These are phyloP conservation scores for Tubosaeta brunneosetosa DNA, from an alignment of 768 basidiomycete species.

Conservation along the genomic window DNA sequence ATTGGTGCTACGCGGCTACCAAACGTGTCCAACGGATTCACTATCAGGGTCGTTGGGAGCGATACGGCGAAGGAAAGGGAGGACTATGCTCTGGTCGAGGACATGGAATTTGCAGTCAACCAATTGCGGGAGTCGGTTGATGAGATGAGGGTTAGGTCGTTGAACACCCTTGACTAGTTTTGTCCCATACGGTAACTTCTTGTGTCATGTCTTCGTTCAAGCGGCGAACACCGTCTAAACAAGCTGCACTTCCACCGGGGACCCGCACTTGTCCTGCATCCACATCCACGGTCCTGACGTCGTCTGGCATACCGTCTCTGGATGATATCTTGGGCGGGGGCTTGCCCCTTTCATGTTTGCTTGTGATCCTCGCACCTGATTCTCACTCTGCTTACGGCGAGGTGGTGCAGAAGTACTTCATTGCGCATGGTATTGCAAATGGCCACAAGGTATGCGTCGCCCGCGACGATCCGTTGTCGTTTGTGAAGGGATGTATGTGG, in stretches of 20 bases:
- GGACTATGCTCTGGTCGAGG: background rate
- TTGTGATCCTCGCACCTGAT: conserved; percentile 80
- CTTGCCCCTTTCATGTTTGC: conserved; percentile 72
- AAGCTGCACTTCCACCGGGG: conserved; percentile 40
- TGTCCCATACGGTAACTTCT: no score
- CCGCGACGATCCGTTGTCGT: conserved; percentile 49
- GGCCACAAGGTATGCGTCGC: conserved; percentile 69
- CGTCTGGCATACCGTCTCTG: conserved; percentile 87
- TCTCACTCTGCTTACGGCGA: conserved; percentile 80
- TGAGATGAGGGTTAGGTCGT: conserved; percentile 13
- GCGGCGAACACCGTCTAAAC: conserved; percentile 49
- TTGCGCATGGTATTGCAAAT: conserved; percentile 78
- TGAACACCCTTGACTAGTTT: conserved; percentile 28
- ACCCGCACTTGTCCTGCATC: conserved; percentile 58
- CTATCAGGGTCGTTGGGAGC: conserved; percentile 23
- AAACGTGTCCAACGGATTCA: conserved; percentile 31
- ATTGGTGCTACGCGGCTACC: conserved; percentile 25
- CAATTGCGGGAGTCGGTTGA: conserved; percentile 12
- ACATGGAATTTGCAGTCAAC: background rate
- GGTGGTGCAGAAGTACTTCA: conserved; percentile 81
- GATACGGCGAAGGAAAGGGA: conserved; percentile 5
- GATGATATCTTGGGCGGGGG: conserved; percentile 96
- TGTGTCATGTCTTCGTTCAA: conserved; percentile 75
- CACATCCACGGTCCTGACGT: conserved; percentile 53
- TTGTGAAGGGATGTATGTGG: conserved; percentile 84